A percentile compares a stretch with the other conserved stretches of the same genome.
phyloP scores from a whole-genome alignment of 2,329 filamentous ascomycete species.

The Orbilia javanica region DNA sequence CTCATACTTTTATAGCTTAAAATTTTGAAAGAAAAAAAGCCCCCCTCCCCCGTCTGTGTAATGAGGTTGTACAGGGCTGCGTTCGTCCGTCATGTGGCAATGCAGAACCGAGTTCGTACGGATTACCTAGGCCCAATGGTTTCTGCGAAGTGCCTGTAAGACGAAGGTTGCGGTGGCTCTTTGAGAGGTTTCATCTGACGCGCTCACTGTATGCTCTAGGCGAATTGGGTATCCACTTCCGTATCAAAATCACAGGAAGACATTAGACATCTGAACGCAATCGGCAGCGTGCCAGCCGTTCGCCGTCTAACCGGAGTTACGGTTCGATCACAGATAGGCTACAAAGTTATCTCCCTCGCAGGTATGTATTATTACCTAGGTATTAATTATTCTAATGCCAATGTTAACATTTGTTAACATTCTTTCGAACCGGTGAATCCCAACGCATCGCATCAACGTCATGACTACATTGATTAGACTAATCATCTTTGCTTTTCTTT shows the following conservation, averaged over 20 bases:
- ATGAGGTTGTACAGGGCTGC: conserved; percentile 8
- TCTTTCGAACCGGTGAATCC: conserved; percentile 4
- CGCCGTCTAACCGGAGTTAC: conserved; percentile 17
- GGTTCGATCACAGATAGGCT: neutral
- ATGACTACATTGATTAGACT: neutral
- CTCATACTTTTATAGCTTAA: conserved; percentile 25
- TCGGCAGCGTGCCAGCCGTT: conserved; percentile 3
- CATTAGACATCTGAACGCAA: neutral
- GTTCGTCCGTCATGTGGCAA: conserved; percentile 12
- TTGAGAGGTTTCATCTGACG: conserved; percentile 28
- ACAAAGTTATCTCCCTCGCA: neutral
- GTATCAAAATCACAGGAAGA: neutral
- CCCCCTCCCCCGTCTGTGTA: neutral
- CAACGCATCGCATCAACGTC: neutral
- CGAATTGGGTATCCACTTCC: conserved; percentile 5
- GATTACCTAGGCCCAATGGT: neutral
- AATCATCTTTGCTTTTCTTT: conserved; percentile 16
- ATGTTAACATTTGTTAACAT: neutral
- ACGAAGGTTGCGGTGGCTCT: neutral
- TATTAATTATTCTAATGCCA: neutral
- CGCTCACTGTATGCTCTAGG: neutral
- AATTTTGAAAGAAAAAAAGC: neutral
- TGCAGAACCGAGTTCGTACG: conserved; percentile 1
- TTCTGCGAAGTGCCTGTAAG: neutral
- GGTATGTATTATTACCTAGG: no score